Base-by-base conservation (phyloP, 2,329 filamentous ascomycete species). In the Penicillium carneum region DNA sequence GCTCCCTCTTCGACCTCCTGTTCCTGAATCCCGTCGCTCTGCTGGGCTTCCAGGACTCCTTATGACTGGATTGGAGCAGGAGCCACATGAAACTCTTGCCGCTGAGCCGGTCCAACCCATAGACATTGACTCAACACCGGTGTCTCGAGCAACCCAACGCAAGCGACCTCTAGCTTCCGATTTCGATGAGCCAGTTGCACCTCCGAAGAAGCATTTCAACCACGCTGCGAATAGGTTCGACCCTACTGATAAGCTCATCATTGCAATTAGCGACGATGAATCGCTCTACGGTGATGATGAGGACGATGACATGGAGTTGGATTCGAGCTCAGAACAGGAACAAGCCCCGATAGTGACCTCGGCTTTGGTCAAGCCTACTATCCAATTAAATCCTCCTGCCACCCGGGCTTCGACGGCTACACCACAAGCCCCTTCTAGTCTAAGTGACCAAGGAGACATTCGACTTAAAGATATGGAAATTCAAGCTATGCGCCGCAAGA, bases 201-300 rank as follows among this genome's bases (percentile, higher is more conserved):
- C 79, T 12, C 69, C 76, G 16, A 91, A 90, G 68, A 86, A 88
- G 50, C 84, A 87, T 4, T 88, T 89, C 69, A 86, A 85, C 12
- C 86, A 88, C 46, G 82, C 81, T 48, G 81, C 53, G 3, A 64
- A 50, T 26, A 52, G 57, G n/a, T 46, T 34, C 4, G 57, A 63
- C 26, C 80, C 84, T 53, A 83, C 88, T 26, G 83, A 87, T 51
- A 84, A 84, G 2, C 85, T 96, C 54, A 86, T 97, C 41, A 96
- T 97, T 67, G 87, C 96, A 66, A 89, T 96, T 41, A 96, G 92
- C 72, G 93, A 96, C 31, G 87, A 89, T 65, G 87, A 89, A 60
- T 81, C 74, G 9, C 57, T 75, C 9, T 75, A 77, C 50, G 73
- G 69, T 4, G 72, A 76, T 54, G 71, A 75, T 36, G 72, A 74